phyloP scores from a whole-genome alignment of 169 alveolate genomes.

The Cryptosporidium bovis region DNA sequence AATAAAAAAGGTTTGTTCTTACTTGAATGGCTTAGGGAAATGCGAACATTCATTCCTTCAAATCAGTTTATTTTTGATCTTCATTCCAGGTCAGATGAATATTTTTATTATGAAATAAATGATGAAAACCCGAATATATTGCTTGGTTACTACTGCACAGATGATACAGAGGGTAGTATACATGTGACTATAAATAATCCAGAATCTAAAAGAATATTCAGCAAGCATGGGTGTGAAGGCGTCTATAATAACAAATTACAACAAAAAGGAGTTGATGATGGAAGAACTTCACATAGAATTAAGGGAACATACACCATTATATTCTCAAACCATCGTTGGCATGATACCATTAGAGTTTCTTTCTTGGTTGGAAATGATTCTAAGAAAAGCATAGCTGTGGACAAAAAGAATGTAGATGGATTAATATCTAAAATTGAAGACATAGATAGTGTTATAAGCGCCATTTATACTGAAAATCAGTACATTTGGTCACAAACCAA shows the following conservation, averaged over 20 bases:
- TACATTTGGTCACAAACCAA: slow-evolving; percentile 59
- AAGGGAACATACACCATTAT: slow-evolving; percentile 69
- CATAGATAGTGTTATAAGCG: slow-evolving; percentile 32
- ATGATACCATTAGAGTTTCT: slow-evolving; percentile 40
- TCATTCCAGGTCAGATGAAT: slow-evolving; percentile 66
- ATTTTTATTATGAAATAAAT: slow-evolving; percentile 52
- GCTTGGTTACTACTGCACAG: slow-evolving; percentile 63
- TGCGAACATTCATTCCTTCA: slow-evolving; percentile 40
- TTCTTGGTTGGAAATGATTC: slow-evolving; percentile 55
- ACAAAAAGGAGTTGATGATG: slow-evolving; percentile 7
- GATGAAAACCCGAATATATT: slow-evolving; percentile 28
- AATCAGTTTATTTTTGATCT: slow-evolving; percentile 48
- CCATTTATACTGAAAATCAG: slow-evolving; percentile 46
- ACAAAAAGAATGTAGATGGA: slow-evolving; percentile 48
- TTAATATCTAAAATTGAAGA: slow-evolving; percentile 25
- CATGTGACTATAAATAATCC: slow-evolving; percentile 66
- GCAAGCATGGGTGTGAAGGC: slow-evolving; percentile 66
- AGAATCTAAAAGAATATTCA: slow-evolving; percentile 68
- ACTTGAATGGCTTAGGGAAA: slow-evolving; percentile 64
- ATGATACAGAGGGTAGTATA: slow-evolving; percentile 36
- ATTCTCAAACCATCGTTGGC: slow-evolving; percentile 65
- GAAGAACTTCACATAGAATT: slow-evolving; percentile 25
- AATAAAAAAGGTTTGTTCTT: slow-evolving; percentile 26
- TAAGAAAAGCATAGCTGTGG: slow-evolving; percentile 30
- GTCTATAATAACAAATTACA: slow-evolving; percentile 41